These are phyloP conservation scores for Peronospora belbahrii DNA, from an alignment of 352 stramenopile genomes.

Conservation along the genomic window DNA sequence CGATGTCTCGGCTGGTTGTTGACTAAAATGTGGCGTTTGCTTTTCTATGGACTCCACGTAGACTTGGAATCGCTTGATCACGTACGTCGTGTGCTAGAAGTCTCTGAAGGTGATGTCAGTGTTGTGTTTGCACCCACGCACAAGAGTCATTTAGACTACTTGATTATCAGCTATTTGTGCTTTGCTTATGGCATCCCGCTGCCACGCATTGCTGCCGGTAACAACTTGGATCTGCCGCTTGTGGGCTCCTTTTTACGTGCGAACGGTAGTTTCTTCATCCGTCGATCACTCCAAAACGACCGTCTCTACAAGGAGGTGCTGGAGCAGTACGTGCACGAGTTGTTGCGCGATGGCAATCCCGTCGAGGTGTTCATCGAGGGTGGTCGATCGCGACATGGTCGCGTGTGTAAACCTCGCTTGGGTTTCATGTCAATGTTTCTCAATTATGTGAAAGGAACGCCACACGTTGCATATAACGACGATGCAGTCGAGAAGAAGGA, in stretches of 20 bases:
- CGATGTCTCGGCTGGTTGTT: constrained; percentile 69
- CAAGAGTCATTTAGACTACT: constrained; percentile 86
- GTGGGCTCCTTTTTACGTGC: constrained; percentile 75
- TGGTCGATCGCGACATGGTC: constrained; percentile 72
- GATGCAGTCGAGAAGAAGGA: constrained; percentile 12
- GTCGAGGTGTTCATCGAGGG: constrained; percentile 88
- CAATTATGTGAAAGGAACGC: constrained; percentile 35
- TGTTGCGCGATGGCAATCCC: constrained; percentile 70
- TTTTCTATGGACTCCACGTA: constrained; percentile 67
- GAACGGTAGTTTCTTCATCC: constrained; percentile 88
- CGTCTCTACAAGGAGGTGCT: constrained; percentile 80
- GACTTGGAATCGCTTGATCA: constrained; percentile 55
- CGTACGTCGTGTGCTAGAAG: constrained; percentile 46
- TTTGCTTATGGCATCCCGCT: constrained; percentile 83
- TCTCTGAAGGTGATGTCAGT: constrained; percentile 41
- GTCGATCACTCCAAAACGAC: constrained; percentile 66
- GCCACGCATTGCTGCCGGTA: constrained; percentile 77
- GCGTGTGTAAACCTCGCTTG: constrained; percentile 60
- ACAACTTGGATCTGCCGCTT: constrained; percentile 82
- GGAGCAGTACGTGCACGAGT: constrained; percentile 76
- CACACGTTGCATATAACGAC: constrained; percentile 1
- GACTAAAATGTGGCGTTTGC: constrained; percentile 69
- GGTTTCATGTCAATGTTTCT: constrained; percentile 73
- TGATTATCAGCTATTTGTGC: constrained; percentile 87
- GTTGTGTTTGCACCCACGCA: constrained; percentile 85